A percentile compares a stretch with the other conserved stretches of the same genome.
Evolutionary conservation across 192 early-diverging fungal genomes (phyloP).

Genomic region (Coemansia sp.): DNA sequence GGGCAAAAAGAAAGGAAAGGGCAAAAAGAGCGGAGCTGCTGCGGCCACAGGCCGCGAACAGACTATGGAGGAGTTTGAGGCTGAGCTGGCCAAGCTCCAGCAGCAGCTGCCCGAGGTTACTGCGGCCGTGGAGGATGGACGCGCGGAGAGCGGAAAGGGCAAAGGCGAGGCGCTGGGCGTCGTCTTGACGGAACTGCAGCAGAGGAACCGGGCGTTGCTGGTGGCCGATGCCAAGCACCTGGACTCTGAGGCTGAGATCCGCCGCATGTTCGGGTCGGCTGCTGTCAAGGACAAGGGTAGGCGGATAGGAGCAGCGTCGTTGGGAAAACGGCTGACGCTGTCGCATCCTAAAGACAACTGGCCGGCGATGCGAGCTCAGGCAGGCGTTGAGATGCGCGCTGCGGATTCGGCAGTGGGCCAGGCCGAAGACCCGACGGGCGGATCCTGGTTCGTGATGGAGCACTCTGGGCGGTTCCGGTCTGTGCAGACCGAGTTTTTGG

Average conservation of each 20-base stretch:
- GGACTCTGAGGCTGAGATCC: constrained; percentile 88
- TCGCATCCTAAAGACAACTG: constrained; percentile 72
- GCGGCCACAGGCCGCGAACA: constrained; percentile 12
- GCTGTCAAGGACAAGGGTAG: constrained; percentile 58
- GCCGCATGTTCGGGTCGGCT: constrained; percentile 83
- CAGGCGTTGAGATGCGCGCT: constrained; percentile 49
- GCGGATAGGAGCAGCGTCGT: constrained; percentile 5
- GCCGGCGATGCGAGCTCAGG: constrained; percentile 57
- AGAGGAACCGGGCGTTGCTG: constrained; percentile 41
- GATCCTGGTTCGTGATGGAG: constrained; percentile 59
- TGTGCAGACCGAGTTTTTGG: constrained; percentile 73
- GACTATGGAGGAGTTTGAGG: constrained; percentile 47
- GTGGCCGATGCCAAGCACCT: constrained; percentile 62
- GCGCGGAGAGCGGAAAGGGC: background rate
- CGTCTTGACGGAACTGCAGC: constrained; percentile 32
- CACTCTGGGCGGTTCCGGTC: constrained; percentile 75
- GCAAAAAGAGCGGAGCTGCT: constrained; percentile 1
- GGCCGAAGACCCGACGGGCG: constrained; percentile 25
- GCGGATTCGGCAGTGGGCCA: constrained; percentile 42
- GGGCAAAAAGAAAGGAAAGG: constrained; percentile 19
- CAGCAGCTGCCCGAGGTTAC: constrained; percentile 13
- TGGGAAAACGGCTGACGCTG: constrained; percentile 55
- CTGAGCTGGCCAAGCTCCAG: constrained; percentile 27
- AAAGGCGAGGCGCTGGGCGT: constrained; percentile 31
- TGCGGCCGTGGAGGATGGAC: constrained; percentile 11